Evolutionary conservation across 2,329 filamentous ascomycete genomes (phyloP).

Genomic region (Alternaria arbusti): DNA sequence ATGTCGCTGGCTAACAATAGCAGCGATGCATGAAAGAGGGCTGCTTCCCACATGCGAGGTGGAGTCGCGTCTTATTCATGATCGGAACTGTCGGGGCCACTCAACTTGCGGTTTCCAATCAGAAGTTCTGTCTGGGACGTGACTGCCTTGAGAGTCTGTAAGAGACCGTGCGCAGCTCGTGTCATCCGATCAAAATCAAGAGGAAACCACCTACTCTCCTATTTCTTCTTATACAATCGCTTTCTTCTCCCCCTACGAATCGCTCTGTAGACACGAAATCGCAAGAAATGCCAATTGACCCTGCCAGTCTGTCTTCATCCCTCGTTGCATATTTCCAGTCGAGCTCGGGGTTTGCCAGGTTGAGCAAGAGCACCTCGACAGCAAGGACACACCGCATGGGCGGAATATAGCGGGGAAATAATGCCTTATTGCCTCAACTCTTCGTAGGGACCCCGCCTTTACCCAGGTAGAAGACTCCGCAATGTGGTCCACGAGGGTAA

Average conservation of each 20-base stretch:
- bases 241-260: neutral
- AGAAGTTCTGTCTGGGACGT: neutral
- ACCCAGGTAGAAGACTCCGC: neutral
- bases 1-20: neutral
- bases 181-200: neutral
- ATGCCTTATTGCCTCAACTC: neutral
- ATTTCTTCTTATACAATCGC: neutral
- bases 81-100: neutral
- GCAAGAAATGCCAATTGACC: neutral
- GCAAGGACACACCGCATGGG: neutral
- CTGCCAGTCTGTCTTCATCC: neutral
- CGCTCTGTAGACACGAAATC: neutral
- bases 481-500: neutral
- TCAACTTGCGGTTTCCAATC: neutral
- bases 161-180: neutral
- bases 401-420: neutral
- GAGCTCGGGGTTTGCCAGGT: neutral
- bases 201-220: neutral
- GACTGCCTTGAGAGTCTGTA: neutral
- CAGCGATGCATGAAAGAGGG: neutral
- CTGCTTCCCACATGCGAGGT: neutral
- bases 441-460: neutral
- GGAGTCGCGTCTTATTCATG: neutral
- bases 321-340: neutral
- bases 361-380: neutral